phyloP scores from a whole-genome alignment of 1,139 yeast genomes.

The Blastobotrys apis region DNA sequence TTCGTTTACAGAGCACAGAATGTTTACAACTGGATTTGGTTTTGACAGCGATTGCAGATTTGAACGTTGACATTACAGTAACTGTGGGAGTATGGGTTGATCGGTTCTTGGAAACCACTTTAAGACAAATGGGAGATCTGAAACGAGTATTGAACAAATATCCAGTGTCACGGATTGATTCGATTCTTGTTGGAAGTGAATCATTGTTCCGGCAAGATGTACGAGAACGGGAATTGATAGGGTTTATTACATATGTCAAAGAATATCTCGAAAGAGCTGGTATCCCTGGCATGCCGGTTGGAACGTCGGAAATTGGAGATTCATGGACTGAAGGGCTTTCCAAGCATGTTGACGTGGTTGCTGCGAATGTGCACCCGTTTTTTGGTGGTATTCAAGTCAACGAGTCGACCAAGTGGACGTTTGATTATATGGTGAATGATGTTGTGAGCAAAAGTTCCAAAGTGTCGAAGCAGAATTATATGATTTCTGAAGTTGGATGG shows the following conservation, averaged over 20 bases:
- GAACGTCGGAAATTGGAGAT: conserved; percentile 55
- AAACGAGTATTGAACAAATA: conserved; percentile 39
- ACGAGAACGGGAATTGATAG: conserved; percentile 38
- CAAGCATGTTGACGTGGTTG: conserved; percentile 50
- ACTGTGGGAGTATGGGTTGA: conserved; percentile 67
- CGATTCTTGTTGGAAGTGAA: conserved; percentile 60
- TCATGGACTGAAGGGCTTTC: conserved; percentile 34
- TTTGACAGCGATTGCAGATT: conserved; percentile 48
- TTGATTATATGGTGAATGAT: conserved; percentile 46
- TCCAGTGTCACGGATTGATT: conserved; percentile 48
- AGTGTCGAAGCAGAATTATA: conserved; percentile 33
- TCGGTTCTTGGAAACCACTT: conserved; percentile 41
- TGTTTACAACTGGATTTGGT: conserved; percentile 55
- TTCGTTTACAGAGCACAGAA: conserved; percentile 60
- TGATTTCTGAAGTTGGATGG: conserved; percentile 68
- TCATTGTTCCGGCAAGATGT: conserved; percentile 55
- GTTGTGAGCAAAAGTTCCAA: conserved; percentile 25
- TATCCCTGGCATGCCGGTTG: conserved; percentile 44
- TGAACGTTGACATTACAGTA: conserved; percentile 52
- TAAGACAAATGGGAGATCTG: conserved; percentile 41
- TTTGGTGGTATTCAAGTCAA: conserved; percentile 54
- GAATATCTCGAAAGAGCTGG: conserved; percentile 33
- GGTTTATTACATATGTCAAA: conserved; percentile 45
- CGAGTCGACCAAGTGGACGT: conserved; percentile 52
- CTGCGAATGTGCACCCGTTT: conserved; percentile 66